Percentiles rank a stretch among this genome's conserved stretches.
Evolutionary conservation across 805 yeast genomes (phyloP).

Genomic region (Schwanniomyces vanrijiae): DNA sequence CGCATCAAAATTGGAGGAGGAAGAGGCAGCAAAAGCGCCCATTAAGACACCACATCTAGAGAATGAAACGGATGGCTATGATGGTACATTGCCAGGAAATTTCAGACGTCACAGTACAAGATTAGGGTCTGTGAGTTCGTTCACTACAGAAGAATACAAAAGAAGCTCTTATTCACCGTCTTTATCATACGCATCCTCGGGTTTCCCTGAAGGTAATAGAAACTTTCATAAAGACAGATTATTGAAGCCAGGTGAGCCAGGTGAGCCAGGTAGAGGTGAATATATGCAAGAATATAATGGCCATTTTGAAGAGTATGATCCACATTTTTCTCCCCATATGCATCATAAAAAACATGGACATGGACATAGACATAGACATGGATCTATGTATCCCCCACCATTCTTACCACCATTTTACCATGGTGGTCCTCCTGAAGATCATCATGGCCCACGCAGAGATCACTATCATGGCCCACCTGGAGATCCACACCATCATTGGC

Average conservation of each 20-base stretch:
- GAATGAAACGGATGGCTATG: background rate
- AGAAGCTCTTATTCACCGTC: slow-evolving; percentile 6
- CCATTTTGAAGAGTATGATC: background rate
- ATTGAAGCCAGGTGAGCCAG: background rate
- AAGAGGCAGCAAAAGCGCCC: background rate
- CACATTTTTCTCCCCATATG: slow-evolving; percentile 1
- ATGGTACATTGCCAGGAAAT: background rate
- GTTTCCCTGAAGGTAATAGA: too few relatives aligned
- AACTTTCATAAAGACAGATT: background rate
- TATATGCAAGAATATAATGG: background rate
- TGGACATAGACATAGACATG: background rate
- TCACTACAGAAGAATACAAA: background rate
- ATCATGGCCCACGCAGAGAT: background rate
- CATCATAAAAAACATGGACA: background rate
- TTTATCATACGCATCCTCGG: slow-evolving; percentile 2
- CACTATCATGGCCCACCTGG: background rate
- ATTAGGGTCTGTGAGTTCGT: background rate
- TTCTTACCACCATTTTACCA: background rate
- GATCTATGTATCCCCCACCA: background rate
- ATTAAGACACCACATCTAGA: background rate
- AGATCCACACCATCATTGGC: slow-evolving; percentile 1
- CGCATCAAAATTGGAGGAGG: background rate
- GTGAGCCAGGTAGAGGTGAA: too few relatives aligned
- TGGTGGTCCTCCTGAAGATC: background rate
- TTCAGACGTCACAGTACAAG: background rate